Percentiles rank a stretch among this genome's conserved stretches.
Conservation (phyloP, 192 early-diverging fungal species). For the Coemansia sp. region DNA sequence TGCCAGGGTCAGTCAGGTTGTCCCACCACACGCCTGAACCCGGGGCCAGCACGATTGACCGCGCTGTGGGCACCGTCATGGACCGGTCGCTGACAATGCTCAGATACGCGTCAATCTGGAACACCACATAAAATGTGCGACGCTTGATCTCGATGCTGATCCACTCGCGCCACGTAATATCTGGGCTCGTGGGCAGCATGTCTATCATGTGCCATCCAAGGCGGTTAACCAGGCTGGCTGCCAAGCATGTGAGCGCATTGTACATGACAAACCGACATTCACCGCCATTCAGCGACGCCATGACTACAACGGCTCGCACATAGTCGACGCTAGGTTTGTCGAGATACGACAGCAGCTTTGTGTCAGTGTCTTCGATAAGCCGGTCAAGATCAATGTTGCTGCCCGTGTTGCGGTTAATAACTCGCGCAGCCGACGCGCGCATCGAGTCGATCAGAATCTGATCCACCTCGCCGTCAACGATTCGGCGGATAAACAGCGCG, state of each 20-base stretch:
- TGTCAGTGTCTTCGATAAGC: slow-evolving; percentile 21
- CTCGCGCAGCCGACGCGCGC: slow-evolving; percentile 33
- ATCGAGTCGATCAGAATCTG: slow-evolving; percentile 39
- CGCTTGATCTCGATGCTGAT: slow-evolving; percentile 31
- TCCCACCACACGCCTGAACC: slow-evolving; percentile 35
- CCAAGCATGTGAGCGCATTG: slow-evolving; percentile 36
- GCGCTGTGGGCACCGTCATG: slow-evolving; percentile 22
- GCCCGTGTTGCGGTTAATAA: slow-evolving; percentile 35
- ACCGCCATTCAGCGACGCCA: slow-evolving; percentile 40
- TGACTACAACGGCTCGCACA: slow-evolving; percentile 34
- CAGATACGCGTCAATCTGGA: slow-evolving; percentile 36
- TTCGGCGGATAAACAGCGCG: slow-evolving; percentile 29
- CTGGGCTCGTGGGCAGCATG: background rate
- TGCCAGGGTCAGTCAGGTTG: slow-evolving; percentile 14
- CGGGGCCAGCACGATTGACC: slow-evolving; percentile 17
- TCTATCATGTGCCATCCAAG: slow-evolving; percentile 46
- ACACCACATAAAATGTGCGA: slow-evolving; percentile 34
- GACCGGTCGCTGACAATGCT: slow-evolving; percentile 32
- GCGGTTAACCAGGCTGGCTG: slow-evolving; percentile 29
- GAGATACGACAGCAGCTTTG: slow-evolving; percentile 25
- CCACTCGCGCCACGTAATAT: slow-evolving; percentile 38
- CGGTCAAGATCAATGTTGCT: slow-evolving; percentile 30
- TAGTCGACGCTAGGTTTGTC: slow-evolving; percentile 30
- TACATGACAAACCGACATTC: slow-evolving; percentile 45
- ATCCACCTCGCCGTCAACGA: slow-evolving; percentile 41